Evolutionary conservation across 164 flowering plant genomes (phyloP).

Genomic region (Echeveria elegans): DNA sequence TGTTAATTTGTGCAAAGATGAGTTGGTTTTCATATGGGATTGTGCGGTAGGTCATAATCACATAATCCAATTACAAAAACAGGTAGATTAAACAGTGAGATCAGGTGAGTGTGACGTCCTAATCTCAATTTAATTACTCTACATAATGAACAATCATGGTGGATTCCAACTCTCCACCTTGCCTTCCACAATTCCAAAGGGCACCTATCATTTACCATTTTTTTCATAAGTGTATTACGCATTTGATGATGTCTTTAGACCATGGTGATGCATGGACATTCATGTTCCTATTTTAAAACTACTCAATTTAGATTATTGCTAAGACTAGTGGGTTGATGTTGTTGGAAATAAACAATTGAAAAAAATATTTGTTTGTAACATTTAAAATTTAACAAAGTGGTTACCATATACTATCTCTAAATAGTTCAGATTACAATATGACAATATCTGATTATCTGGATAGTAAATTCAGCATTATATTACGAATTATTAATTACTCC

Average conservation of each 20-base stretch:
- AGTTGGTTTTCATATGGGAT: background rate
- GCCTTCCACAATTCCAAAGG: slow-evolving; percentile 1
- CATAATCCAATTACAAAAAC: background rate
- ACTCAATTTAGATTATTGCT: too few species aligned
- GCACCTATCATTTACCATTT: background rate
- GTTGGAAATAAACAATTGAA: too few species aligned
- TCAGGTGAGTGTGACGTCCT: background rate
- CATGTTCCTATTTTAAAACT: too few species aligned
- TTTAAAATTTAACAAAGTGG: too few species aligned
- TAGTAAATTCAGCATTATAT: too few species aligned
- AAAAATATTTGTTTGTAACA: too few species aligned
- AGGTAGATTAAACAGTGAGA: background rate
- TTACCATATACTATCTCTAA: too few species aligned
- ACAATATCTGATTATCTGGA: too few species aligned
- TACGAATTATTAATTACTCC: too few species aligned
- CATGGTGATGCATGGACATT: background rate
- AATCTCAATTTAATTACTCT: background rate
- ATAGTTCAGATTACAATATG: too few species aligned
- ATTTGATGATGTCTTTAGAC: slow-evolving; percentile 2
- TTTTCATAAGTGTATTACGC: too few species aligned
- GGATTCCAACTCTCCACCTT: background rate
- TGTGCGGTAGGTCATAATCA: background rate
- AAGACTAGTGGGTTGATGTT: too few species aligned
- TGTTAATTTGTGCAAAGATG: background rate
- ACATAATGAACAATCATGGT: background rate